These are phyloP conservation scores for Penicillium sp. DNA, from an alignment of 2,329 filamentous ascomycete species.

Conservation along the genomic window DNA sequence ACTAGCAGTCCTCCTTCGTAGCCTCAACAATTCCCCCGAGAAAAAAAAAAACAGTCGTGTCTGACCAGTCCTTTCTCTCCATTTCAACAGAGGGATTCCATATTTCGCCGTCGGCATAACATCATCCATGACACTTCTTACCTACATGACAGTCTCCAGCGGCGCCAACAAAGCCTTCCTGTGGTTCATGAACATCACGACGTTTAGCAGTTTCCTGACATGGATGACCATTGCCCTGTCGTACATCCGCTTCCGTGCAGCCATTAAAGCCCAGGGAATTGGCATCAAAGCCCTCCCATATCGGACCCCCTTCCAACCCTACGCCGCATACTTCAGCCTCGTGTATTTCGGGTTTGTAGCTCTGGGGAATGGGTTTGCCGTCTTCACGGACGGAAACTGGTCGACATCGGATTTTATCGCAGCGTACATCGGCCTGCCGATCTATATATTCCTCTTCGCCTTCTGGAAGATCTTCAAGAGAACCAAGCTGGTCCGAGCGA, in stretches of 20 bases:
- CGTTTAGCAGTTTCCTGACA: conserved; percentile 57
- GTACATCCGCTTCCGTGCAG: conserved; percentile 50
- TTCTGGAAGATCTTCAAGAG: too few species aligned
- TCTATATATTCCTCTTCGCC: too few species aligned
- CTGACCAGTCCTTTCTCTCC: too few species aligned
- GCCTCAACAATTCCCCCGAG: too few species aligned
- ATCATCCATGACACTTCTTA: conserved; percentile 52
- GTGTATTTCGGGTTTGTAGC: conserved; percentile 49
- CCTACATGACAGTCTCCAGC: conserved; percentile 55
- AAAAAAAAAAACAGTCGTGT: too few species aligned
- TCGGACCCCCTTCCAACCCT: conserved; percentile 43
- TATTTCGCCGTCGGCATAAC: conserved; percentile 25
- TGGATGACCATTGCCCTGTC: conserved; percentile 56
- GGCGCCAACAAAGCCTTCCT: conserved; percentile 53
- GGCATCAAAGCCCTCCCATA: conserved; percentile 39
- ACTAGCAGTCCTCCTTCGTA: too few species aligned
- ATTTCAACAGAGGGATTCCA: too few species aligned
- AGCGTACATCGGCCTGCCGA: conserved; percentile 50
- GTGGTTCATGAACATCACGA: conserved; percentile 61
- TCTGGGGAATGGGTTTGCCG: conserved; percentile 62
- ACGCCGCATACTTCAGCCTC: conserved; percentile 44
- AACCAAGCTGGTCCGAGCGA: too few species aligned
- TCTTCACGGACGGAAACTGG: conserved; percentile 59
- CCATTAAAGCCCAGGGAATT: conserved; percentile 35
- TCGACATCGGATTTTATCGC: conserved; percentile 51